These are phyloP conservation scores for Aquanectria penicillioides DNA, from an alignment of 2,329 filamentous ascomycete species.

Conservation along the genomic window DNA sequence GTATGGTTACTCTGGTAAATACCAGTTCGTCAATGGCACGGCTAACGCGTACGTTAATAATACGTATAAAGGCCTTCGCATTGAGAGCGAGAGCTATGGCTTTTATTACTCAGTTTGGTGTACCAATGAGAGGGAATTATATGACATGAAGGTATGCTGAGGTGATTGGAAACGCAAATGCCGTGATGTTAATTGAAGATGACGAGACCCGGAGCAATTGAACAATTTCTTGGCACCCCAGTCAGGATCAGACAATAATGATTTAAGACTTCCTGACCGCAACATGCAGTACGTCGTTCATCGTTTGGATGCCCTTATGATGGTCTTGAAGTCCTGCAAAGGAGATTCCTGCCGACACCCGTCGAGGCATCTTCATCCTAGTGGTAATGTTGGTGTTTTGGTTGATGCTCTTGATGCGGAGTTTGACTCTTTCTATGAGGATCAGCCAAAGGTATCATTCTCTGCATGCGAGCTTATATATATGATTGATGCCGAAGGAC, in stretches of 20 bases:
- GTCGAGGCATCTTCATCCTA: slow-evolving; percentile 65
- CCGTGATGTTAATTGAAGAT: not conserved
- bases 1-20: slow-evolving; percentile 23
- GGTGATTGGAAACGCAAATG: not conserved
- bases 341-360: slow-evolving; percentile 61
- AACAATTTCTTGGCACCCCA: not conserved
- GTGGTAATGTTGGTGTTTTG: slow-evolving; percentile 60
- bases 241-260: not conserved
- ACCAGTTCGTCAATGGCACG: slow-evolving; percentile 1
- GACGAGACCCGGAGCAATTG: not conserved
- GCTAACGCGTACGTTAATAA: not conserved
- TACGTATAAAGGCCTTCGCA: slow-evolving; percentile 38
- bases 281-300: slow-evolving; percentile 48
- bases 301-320: slow-evolving; percentile 66
- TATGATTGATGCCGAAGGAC: slow-evolving; percentile 49
- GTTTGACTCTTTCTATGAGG: slow-evolving; percentile 64
- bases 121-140: slow-evolving; percentile 57
- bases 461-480: slow-evolving; percentile 65
- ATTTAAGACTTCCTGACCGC: not conserved
- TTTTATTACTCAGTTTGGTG: slow-evolving; percentile 67
- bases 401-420: slow-evolving; percentile 56
- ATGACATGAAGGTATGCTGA: slow-evolving; percentile 12
- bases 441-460: slow-evolving; percentile 59
- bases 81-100: slow-evolving; percentile 58
- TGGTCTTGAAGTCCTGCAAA: slow-evolving; percentile 70